Evolutionary conservation across 331 rosid genomes (phyloP).

Genomic region (Pyracantha coccinea): DNA sequence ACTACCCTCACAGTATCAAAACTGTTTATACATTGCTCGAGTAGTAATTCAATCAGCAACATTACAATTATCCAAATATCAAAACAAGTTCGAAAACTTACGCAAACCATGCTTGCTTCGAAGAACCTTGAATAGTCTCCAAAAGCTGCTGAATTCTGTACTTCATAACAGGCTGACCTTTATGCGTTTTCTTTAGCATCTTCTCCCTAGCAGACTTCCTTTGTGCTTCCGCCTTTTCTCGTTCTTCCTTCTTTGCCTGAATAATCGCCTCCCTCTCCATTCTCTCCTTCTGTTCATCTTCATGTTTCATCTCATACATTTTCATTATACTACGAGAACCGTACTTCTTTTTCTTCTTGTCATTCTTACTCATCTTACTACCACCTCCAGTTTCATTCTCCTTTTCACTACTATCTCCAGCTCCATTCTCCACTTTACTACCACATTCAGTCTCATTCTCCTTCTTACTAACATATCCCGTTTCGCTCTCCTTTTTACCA

Average conservation of each 20-base stretch:
- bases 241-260: constrained; percentile 43
- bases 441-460: constrained; percentile 20
- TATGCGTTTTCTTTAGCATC: constrained; percentile 58
- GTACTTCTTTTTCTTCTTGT: constrained; percentile 24
- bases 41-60: neutral
- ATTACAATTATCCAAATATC: neutral
- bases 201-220: constrained; percentile 47
- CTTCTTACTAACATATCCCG: constrained; percentile 14
- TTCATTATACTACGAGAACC: constrained; percentile 37
- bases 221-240: constrained; percentile 45
- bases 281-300: constrained; percentile 53
- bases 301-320: constrained; percentile 43
- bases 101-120: constrained; percentile 5
- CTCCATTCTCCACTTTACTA: neutral
- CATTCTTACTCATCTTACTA: constrained; percentile 2
- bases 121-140: constrained; percentile 55
- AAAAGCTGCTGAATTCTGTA: constrained; percentile 67
- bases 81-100: constrained; percentile 1
- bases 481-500: neutral
- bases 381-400: constrained; percentile 22
- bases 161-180: constrained; percentile 88
- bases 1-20: neutral
- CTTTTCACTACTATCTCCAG: constrained; percentile 12
- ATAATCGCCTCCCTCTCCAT: constrained; percentile 53
- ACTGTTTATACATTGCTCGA: neutral